Evolutionary conservation across 2,329 filamentous ascomycete species (phyloP), one percentile per base, ranked within the genome.

Genomic region (Byssothecium circinans): DNA sequence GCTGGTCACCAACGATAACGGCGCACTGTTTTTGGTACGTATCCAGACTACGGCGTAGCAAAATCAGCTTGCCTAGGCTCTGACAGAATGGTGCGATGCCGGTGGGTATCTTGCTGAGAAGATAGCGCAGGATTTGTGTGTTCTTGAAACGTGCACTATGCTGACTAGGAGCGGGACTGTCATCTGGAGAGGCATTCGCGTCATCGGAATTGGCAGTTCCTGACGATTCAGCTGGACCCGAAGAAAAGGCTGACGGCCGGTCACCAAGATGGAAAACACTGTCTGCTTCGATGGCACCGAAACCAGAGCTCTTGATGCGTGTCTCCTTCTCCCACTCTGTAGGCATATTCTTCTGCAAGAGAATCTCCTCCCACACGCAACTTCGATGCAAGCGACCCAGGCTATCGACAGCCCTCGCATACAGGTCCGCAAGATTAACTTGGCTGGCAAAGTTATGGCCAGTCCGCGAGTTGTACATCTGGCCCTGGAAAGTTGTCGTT

Each of bases 41-140:
- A 58, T 96, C 91, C 22, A 83, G 79, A 52, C 84, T 84, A 41
- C 91, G 84, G 49, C 89, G 87, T 35, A 84, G 83, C 3, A 95
- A 78, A 18, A 97, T 76, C 14, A 87, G 83, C 68, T 90, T 94
- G 11, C 92, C 92, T 35, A 97, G 76, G 1, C 85, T 86, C 62
- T 95, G 89, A 65, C 96, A 87, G 58, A 97, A 88, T 0, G 88
- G 86, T 15, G 89, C 87, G n/a, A 91, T 87, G 2, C 86, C 86
- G 8, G 85, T 84, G 18, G 91, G 85, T 58, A 95, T 81, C 27
- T 89, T 86, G 60, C 87, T 86, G 11, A 97, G 78, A 10, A 97
- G 76, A 56, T 85, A 86, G 30, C 87, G 82, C 36, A 97, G 78
- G 11, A 83, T 86, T 64, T 87, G 84, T 33, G 87, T 90, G 68